A percentile compares a stretch with the other conserved stretches of the same genome.
Conservation (phyloP, 768 basidiomycete species). For the Cystobasidium tubakii region DNA sequence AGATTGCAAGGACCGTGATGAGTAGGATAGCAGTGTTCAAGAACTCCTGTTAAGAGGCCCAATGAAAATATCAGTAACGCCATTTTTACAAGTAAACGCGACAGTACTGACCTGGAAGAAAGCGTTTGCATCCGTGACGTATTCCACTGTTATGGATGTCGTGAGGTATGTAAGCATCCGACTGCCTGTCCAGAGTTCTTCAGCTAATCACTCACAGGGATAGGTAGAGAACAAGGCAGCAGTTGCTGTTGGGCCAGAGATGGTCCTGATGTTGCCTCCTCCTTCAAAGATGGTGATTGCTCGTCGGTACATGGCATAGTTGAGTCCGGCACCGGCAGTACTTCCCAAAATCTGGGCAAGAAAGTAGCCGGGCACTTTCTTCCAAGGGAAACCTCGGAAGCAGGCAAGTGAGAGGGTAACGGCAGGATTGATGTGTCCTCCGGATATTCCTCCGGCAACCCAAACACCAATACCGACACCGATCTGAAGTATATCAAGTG, state of each 20-base stretch:
- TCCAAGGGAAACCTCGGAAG: slow-evolving; percentile 38
- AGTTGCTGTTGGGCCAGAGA: slow-evolving; percentile 31
- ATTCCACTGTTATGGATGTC: not conserved
- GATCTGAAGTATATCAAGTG: not conserved
- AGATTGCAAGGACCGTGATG: slow-evolving; percentile 34
- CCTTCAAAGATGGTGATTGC: slow-evolving; percentile 18
- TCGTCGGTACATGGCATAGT: slow-evolving; percentile 3
- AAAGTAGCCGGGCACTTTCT: slow-evolving; percentile 25
- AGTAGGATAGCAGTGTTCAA: slow-evolving; percentile 33
- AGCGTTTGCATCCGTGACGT: slow-evolving; percentile 2
- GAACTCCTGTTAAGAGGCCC: slow-evolving; percentile 14
- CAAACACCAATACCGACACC: slow-evolving; percentile 36
- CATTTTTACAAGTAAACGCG: not conserved
- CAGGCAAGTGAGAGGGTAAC: slow-evolving; percentile 34
- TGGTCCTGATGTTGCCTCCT: slow-evolving; percentile 15
- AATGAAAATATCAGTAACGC: not conserved
- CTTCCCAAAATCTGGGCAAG: slow-evolving; percentile 32
- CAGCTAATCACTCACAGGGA: not conserved
- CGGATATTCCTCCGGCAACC: slow-evolving; percentile 38
- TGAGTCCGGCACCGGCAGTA: slow-evolving; percentile 17
- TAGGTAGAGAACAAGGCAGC: slow-evolving; percentile 34
- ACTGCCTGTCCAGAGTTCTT: not conserved
- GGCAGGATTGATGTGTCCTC: slow-evolving; percentile 37
- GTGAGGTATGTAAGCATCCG: not conserved
- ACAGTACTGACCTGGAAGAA: slow-evolving; percentile 12